Evolutionary conservation across 2,329 filamentous ascomycete species (phyloP).

Genomic region (Colletotrichum destructivum): DNA sequence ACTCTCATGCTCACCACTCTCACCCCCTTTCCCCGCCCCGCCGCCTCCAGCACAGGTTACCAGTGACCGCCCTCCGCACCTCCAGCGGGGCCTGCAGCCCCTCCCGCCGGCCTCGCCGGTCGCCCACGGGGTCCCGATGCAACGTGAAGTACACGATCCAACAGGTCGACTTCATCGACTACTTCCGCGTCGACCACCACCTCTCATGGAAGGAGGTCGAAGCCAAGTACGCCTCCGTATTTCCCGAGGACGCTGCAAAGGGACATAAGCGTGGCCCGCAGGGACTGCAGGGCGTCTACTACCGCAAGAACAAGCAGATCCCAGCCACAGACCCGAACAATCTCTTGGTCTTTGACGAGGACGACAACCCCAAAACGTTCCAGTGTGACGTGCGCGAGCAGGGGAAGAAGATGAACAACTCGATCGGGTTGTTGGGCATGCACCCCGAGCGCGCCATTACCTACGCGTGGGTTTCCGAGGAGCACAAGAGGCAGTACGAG

Average conservation of each 20-base stretch:
- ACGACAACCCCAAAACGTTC: conserved; percentile 42
- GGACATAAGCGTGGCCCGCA: conserved; percentile 42
- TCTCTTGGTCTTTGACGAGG: conserved; percentile 43
- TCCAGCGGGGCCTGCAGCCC: conserved; percentile 29
- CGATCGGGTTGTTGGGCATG: conserved; percentile 49
- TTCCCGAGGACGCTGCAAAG: conserved; percentile 41
- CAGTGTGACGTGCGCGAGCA: conserved; percentile 47
- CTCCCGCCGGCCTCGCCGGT: conserved; percentile 37
- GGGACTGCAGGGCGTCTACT: conserved; percentile 43
- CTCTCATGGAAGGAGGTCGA: conserved; percentile 44
- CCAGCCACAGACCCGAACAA: conserved; percentile 40
- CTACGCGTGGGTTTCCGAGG: conserved; percentile 51
- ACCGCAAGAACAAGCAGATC: conserved; percentile 45
- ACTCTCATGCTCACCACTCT: neutral
- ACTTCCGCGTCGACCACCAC: conserved; percentile 43
- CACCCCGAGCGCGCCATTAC: conserved; percentile 53
- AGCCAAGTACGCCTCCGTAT: conserved; percentile 42
- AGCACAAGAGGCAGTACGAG: conserved; percentile 46
- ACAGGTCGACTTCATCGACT: conserved; percentile 44
- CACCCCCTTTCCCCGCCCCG: conserved; percentile 31
- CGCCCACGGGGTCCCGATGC: conserved; percentile 42
- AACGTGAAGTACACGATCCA: conserved; percentile 45
- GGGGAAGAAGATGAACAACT: conserved; percentile 44
- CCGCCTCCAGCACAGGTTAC: conserved; percentile 35
- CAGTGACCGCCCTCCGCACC: conserved; percentile 16